A percentile compares a stretch with the other conserved stretches of the same genome.
phyloP scores from a whole-genome alignment of 2,329 filamentous ascomycete species.

The Anisogramma anomala region DNA sequence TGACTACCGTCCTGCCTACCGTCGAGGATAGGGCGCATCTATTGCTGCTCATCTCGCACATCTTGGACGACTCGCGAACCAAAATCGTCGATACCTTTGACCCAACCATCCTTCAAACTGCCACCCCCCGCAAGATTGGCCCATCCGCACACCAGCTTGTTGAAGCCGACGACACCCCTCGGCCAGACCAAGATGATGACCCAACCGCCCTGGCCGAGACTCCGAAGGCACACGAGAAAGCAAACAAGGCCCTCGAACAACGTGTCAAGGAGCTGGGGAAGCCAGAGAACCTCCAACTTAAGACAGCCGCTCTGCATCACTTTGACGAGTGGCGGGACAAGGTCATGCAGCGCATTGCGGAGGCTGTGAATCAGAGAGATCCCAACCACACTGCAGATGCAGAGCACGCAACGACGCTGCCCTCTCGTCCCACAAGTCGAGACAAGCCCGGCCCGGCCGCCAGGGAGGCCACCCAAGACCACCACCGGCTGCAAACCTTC shows the following conservation, averaged over 20 bases:
- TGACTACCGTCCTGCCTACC: conserved; percentile 16
- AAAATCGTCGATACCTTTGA: conserved; percentile 15
- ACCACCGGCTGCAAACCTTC: conserved; percentile 38
- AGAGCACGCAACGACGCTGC: conserved; percentile 35
- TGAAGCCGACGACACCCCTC: background rate
- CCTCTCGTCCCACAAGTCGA: conserved; percentile 32
- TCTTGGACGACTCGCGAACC: conserved; percentile 14
- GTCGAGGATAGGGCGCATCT: conserved; percentile 15
- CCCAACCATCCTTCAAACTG: conserved; percentile 6
- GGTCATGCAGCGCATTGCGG: conserved; percentile 57
- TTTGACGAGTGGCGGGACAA: conserved; percentile 69
- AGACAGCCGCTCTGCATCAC: conserved; percentile 48
- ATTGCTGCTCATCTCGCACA: conserved; percentile 14
- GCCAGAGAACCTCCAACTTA: conserved; percentile 26
- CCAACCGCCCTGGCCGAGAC: background rate
- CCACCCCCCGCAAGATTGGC: conserved; percentile 3
- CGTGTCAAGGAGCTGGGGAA: conserved; percentile 15
- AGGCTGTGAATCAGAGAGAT: conserved; percentile 44
- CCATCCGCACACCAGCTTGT: no score
- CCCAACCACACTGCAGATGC: conserved; percentile 33
- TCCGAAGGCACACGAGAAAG: conserved; percentile 4
- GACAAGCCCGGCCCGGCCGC: conserved; percentile 26
- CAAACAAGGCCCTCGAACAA: conserved; percentile 10
- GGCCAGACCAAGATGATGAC: background rate
- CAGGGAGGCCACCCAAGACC: conserved; percentile 28